Percentiles rank a stretch among this genome's conserved stretches.
Evolutionary conservation across 1,139 yeast genomes (phyloP).

Genomic region (Taphrina flavorubra): DNA sequence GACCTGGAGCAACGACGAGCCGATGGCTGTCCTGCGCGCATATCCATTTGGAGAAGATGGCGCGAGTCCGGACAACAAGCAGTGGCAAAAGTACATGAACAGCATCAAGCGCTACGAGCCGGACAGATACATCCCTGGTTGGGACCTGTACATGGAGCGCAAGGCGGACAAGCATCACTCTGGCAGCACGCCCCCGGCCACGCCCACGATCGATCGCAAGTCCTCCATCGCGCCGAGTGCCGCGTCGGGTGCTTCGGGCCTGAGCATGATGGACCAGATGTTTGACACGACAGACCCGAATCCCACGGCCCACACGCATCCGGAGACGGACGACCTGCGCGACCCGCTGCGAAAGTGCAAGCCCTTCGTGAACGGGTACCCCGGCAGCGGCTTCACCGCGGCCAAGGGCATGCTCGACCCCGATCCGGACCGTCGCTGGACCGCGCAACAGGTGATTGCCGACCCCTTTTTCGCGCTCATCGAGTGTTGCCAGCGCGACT

Average conservation of each 20-base stretch:
- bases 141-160: slow-evolving; percentile 35
- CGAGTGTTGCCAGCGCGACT: slow-evolving; percentile 44
- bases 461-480: slow-evolving; percentile 45
- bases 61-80: slow-evolving; percentile 48
- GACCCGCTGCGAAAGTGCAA: slow-evolving; percentile 27
- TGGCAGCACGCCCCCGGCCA: slow-evolving; percentile 15
- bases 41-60: slow-evolving; percentile 50
- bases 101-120: slow-evolving; percentile 43
- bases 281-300: slow-evolving; percentile 16
- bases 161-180: slow-evolving; percentile 24
- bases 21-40: slow-evolving; percentile 49
- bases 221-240: slow-evolving; percentile 23
- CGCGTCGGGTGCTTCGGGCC: slow-evolving; percentile 23
- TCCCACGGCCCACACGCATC: slow-evolving; percentile 9
- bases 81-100: slow-evolving; percentile 46
- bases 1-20: slow-evolving; percentile 54
- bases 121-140: slow-evolving; percentile 43
- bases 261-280: slow-evolving; percentile 16
- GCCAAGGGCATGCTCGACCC: slow-evolving; percentile 47
- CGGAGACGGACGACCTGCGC: slow-evolving; percentile 21
- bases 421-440: slow-evolving; percentile 46
- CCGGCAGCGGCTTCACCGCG: slow-evolving; percentile 40
- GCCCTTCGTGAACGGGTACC: slow-evolving; percentile 30
- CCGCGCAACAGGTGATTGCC: slow-evolving; percentile 45
- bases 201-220: slow-evolving; percentile 24